A percentile compares a stretch with the other conserved stretches of the same genome.
Evolutionary conservation across 2,329 filamentous ascomycete species (phyloP).

Genomic region (Aspergillus carbonarius): DNA sequence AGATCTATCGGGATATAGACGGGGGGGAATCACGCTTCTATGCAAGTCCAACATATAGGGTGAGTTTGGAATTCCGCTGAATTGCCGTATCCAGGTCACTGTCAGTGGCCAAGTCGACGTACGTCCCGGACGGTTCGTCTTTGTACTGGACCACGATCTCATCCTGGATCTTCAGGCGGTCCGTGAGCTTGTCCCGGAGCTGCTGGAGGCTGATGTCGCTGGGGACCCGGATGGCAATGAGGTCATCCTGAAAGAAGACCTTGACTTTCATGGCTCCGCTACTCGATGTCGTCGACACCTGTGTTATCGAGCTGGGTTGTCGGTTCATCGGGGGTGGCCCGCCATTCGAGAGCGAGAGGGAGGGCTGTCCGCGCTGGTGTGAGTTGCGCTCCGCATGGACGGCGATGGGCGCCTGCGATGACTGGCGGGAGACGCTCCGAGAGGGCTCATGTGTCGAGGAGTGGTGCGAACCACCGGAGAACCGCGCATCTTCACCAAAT

Average conservation of each 20-base stretch:
- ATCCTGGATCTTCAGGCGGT: constrained; percentile 77
- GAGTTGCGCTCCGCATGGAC: constrained; percentile 41
- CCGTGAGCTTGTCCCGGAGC: constrained; percentile 78
- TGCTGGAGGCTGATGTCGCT: constrained; percentile 74
- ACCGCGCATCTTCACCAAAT: constrained; percentile 67
- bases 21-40: constrained; percentile 15
- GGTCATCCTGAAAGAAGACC: constrained; percentile 86
- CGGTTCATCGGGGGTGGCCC: constrained; percentile 47
- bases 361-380: constrained; percentile 42
- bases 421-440: constrained; percentile 62
- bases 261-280: constrained; percentile 80
- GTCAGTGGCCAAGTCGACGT: constrained; percentile 73
- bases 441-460: constrained; percentile 64
- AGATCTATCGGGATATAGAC: constrained; percentile 15
- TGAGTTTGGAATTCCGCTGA: constrained; percentile 81
- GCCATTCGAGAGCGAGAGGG: constrained; percentile 32
- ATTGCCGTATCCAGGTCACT: constrained; percentile 78
- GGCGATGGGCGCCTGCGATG: constrained; percentile 64
- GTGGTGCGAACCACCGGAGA: constrained; percentile 68
- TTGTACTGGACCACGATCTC: constrained; percentile 79
- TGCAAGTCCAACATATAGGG: constrained; percentile 62
- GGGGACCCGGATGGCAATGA: constrained; percentile 87
- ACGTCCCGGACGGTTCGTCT: constrained; percentile 75
- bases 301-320: constrained; percentile 55
- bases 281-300: constrained; percentile 40